Base-by-base conservation (phyloP, 2,329 filamentous ascomycete genomes). In the Microthyrium microscopicum region DNA sequence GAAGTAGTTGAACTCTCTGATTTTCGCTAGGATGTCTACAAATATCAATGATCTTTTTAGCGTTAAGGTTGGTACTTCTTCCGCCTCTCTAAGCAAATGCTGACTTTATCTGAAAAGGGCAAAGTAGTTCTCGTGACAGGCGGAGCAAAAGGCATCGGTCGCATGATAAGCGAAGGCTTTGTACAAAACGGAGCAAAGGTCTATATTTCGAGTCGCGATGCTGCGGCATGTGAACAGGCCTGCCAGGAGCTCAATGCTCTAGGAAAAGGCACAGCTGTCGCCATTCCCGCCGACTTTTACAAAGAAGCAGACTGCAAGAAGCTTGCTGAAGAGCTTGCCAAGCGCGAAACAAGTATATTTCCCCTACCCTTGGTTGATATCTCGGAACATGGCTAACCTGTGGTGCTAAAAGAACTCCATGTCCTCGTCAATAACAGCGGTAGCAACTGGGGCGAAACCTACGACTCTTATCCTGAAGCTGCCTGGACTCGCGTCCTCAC, bases 181-280 rank as follows among this genome's bases (percentile, higher is more conserved):
- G 61, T 76, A n/a, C 49, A 59, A 36, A 76, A 74, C 52, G 70
- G 72, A 36, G 64, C 62, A 12, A 76, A 68, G 40, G 76, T 81
- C 5, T 81, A 79, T 58, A 74, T 82, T 40, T 72, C 70, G 5
- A 76, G 70, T 5, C 64, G 70, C 17, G 74, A 77, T 20, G 70
- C 69, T 12, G 71, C 68, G 27, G 57, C 60, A 18, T 73, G 72
- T 53, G 58, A 62, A 46, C 60, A 76, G 30, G 68, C 73, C 13
- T 66, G 57, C 20, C 66, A 70, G 2, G 68, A 68, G 29, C 52
- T 73, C 36, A 69, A 66, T 41, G 55, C 60, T 41, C 58, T 68
- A 20, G 62, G 68, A 43, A 62, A 58, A 35, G 70, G 70, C 36
- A 60, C 53, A 6, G 73, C 77, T 28, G 57, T 75, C 38, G 60